These are phyloP conservation scores for Ascochyta fabae DNA, from an alignment of 2,329 filamentous ascomycete species.

Conservation along the genomic window DNA sequence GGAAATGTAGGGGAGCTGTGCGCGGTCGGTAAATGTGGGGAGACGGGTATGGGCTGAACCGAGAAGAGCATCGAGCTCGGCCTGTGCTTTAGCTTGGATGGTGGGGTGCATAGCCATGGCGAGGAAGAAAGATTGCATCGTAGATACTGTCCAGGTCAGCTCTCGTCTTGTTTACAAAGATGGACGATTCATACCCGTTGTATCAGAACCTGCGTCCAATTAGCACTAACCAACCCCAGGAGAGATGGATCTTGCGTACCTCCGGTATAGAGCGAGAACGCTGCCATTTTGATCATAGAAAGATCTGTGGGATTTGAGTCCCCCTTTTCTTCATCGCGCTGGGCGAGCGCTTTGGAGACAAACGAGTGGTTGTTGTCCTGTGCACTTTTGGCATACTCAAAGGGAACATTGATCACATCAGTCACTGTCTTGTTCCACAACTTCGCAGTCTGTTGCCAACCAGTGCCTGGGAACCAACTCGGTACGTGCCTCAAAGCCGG, in stretches of 20 bases:
- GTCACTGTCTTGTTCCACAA: slow-evolving; percentile 29
- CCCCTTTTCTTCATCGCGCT: slow-evolving; percentile 27
- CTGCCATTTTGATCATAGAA: slow-evolving; percentile 49
- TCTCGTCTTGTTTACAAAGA: not conserved
- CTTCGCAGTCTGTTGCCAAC: slow-evolving; percentile 21
- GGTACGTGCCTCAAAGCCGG: slow-evolving; percentile 53
- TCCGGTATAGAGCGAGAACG: slow-evolving; percentile 50
- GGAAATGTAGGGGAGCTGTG: slow-evolving; percentile 48
- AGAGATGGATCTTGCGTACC: slow-evolving; percentile 26
- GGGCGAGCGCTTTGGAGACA: slow-evolving; percentile 40
- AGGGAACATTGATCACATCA: slow-evolving; percentile 46
- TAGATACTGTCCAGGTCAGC: slow-evolving; percentile 36
- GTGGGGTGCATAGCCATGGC: slow-evolving; percentile 59
- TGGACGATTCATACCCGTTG: slow-evolving; percentile 42
- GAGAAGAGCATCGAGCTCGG: slow-evolving; percentile 57
- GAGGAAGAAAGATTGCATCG: slow-evolving; percentile 55
- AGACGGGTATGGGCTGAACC: slow-evolving; percentile 49
- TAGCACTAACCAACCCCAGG: not conserved
- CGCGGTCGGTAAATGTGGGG: slow-evolving; percentile 56
- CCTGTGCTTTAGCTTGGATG: slow-evolving; percentile 56
- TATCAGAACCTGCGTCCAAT: slow-evolving; percentile 42
- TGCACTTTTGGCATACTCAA: slow-evolving; percentile 50
- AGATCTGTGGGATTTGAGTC: slow-evolving; percentile 35
- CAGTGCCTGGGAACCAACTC: slow-evolving; percentile 54
- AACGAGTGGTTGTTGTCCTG: slow-evolving; percentile 42